Base-by-base conservation (phyloP, 164 flowering plant species). In the Annona cherimola region DNA sequence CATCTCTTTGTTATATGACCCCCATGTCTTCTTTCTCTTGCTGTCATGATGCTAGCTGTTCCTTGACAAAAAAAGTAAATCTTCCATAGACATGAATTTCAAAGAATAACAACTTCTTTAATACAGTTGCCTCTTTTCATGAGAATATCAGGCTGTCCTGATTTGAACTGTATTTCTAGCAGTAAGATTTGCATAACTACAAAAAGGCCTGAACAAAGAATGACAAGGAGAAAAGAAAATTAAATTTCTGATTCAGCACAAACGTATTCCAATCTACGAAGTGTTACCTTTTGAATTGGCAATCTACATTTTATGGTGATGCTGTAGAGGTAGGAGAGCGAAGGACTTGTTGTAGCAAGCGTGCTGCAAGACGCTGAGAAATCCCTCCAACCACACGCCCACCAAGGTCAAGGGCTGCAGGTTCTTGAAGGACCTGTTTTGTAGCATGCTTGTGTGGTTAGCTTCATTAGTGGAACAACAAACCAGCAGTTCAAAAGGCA, bases 301-400 rank as follows among this genome's bases (percentile, higher is more conserved):
- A 50, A 16, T 50, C 14, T 50, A 50, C 57, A 50, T 64, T 64
- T 16, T 40, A 64, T 64, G 44, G 67, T 39, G 67, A 12, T 61
- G 73, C n/a, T 4, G 73, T 67, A 73, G 41, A 75, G 44, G 89
- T 61, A 60, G 94, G 88, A 43, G 79, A 60, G 39, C 87, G 83
- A 3, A 94, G 97, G 77, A 94, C 82, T 77, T 92, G 98, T 76
- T 89, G 98, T 69, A 94, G 84, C 42, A 92, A 78, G 54, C 98
- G 89, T 1, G 98, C 98, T 55, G 96, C 98, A 57, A 94, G 83
- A 72, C 98, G 96, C 59, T 88, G 96, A 46, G 89, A 82, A 42
- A 89, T 81, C 55, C 97, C 97, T 67, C 91, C 92, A 72, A 86
- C 63, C 73, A 94, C 85, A 69, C 91, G 92, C 3, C 87, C 89